phyloP scores from a whole-genome alignment of 371 early-diverging fungal species.

The Rhizopus arrhizus region DNA sequence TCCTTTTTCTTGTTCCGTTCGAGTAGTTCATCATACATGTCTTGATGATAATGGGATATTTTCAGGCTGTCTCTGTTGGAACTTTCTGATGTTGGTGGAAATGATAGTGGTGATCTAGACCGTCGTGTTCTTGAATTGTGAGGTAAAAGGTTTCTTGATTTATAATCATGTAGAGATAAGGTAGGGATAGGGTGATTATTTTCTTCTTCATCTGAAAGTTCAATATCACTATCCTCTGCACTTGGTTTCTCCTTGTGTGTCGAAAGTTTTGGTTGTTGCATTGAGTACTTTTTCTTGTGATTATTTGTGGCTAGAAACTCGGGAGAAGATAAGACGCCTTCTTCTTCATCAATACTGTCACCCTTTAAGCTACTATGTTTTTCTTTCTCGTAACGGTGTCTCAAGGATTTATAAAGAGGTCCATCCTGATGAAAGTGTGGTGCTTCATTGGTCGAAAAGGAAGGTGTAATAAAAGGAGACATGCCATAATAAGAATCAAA shows the following conservation, averaged over 20 bases:
- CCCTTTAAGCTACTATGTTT: constrained; percentile 6
- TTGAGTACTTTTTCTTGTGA: constrained; percentile 2
- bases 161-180: not conserved
- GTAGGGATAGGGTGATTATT: not conserved
- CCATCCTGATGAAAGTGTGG: constrained; percentile 22
- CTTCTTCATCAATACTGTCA: constrained; percentile 26
- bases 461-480: constrained; percentile 50
- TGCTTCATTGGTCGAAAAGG: constrained; percentile 30
- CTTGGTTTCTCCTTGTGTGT: constrained; percentile 8
- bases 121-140: constrained; percentile 15
- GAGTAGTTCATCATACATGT: not conserved
- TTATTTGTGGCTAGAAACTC: constrained; percentile 6
- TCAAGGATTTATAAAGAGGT: constrained; percentile 30
- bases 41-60: not conserved
- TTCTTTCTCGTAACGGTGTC: constrained; percentile 46
- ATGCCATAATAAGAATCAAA: constrained; percentile 45
- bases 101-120: constrained; percentile 25
- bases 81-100: constrained; percentile 15
- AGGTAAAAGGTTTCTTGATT: constrained; percentile 7
- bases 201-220: constrained; percentile 47
- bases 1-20: constrained; percentile 7
- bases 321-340: constrained; percentile 23
- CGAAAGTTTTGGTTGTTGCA: constrained; percentile 5
- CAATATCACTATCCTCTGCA: constrained; percentile 49
- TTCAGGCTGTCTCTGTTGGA: not conserved